A percentile compares a stretch with the other conserved stretches of the same genome.
Evolutionary conservation across 2,329 filamentous ascomycete genomes (phyloP).

Genomic region (Scytalidium sp.): DNA sequence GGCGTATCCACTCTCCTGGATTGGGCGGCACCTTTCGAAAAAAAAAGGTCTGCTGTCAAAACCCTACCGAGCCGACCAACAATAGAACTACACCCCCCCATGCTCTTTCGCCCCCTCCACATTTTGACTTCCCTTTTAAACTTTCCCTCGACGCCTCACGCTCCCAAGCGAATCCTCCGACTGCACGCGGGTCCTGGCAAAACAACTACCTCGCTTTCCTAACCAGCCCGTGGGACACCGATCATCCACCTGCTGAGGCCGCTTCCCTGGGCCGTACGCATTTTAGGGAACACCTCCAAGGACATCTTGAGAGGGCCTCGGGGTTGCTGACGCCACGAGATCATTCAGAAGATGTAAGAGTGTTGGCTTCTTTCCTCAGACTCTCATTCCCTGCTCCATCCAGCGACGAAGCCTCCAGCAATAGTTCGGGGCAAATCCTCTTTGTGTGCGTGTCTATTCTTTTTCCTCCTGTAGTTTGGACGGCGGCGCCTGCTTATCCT

Average conservation of each 20-base stretch:
- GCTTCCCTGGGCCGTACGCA: background rate
- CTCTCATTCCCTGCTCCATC: background rate
- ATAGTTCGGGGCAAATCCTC: too few relatives aligned
- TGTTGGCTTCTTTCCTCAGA: background rate
- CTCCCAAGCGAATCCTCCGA: background rate
- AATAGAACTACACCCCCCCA: background rate
- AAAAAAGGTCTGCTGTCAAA: background rate
- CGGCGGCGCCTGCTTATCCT: background rate
- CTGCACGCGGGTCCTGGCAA: background rate
- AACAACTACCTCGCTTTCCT: background rate
- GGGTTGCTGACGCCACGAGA: background rate
- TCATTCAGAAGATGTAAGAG: background rate
- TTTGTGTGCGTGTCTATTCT: background rate
- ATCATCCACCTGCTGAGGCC: background rate
- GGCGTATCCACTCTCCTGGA: background rate
- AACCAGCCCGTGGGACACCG: background rate
- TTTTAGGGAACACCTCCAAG: background rate
- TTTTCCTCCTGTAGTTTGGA: too few relatives aligned
- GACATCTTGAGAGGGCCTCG: background rate
- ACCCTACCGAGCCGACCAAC: background rate
- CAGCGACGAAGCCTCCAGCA: too few relatives aligned
- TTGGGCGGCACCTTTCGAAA: background rate
- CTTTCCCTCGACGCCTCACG: background rate
- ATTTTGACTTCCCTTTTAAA: background rate
- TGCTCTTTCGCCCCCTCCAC: background rate